Conservation (phyloP, 1,284 basidiomycete genomes). For the Melampsora larici-populina region DNA sequence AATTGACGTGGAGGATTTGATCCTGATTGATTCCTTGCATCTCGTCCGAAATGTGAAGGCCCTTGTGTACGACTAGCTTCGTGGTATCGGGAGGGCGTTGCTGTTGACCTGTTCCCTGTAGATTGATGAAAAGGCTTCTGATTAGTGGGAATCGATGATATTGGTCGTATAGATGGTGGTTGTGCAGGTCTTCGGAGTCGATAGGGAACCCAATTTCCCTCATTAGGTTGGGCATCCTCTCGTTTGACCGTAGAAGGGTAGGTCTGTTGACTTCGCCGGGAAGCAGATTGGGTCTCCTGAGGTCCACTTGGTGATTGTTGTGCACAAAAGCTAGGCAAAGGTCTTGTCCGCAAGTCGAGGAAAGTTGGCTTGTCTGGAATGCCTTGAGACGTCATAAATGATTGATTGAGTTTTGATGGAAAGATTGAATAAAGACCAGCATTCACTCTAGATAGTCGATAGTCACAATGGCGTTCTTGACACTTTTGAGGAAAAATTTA, state of each 20-base stretch:
- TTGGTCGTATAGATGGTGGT: slow-evolving; percentile 28
- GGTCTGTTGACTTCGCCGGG: too few relatives aligned
- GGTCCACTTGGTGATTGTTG: too few relatives aligned
- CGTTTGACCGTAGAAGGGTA: slow-evolving; percentile 3
- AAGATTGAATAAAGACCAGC: too few relatives aligned
- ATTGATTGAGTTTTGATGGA: too few relatives aligned
- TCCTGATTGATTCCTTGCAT: neutral
- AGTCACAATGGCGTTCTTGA: too few relatives aligned
- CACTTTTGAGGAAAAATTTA: too few relatives aligned
- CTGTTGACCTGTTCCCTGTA: neutral
- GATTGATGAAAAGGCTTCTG: neutral
- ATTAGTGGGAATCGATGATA: neutral
- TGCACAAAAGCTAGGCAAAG: too few relatives aligned
- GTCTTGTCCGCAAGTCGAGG: too few relatives aligned
- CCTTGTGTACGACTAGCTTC: neutral
- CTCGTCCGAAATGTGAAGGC: neutral
- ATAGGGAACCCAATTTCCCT: slow-evolving; percentile 20
- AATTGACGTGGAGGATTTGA: neutral
- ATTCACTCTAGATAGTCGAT: too few relatives aligned
- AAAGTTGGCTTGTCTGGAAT: too few relatives aligned
- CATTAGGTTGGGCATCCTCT: slow-evolving; percentile 38
- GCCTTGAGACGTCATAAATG: too few relatives aligned
- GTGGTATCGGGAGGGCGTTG: neutral
- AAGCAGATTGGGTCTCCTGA: too few relatives aligned
- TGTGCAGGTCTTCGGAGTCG: slow-evolving; percentile 24